Conservation (phyloP, 768 basidiomycete species). For the Tricholoma furcatifolium region DNA sequence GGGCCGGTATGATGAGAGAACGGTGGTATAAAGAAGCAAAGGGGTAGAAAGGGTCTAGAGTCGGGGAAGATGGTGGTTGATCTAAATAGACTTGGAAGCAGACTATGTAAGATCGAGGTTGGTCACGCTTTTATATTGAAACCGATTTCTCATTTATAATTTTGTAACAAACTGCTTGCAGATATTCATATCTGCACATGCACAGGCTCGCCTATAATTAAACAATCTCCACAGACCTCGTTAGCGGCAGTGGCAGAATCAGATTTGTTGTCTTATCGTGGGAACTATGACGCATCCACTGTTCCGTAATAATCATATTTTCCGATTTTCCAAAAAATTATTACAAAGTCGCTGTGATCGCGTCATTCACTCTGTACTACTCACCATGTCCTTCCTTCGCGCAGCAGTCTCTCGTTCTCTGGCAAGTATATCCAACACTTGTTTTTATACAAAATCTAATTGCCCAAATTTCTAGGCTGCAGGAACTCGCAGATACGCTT, state of each 20-base stretch:
- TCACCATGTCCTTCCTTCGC: conserved; percentile 43
- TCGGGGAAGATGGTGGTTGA: too few relatives aligned
- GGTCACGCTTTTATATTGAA: too few relatives aligned
- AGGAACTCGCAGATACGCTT: conserved; percentile 42
- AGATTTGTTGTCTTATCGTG: neutral
- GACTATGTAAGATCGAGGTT: too few relatives aligned
- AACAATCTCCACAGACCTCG: neutral
- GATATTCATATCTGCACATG: too few relatives aligned
- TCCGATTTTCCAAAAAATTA: conserved; percentile 1
- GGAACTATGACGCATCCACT: conserved; percentile 12
- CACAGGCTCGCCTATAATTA: too few relatives aligned
- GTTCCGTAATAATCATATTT: neutral
- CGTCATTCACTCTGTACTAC: neutral
- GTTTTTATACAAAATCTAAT: neutral
- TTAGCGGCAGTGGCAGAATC: too few relatives aligned
- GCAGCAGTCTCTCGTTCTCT: conserved; percentile 41
- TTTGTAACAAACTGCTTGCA: too few relatives aligned
- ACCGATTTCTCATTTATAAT: too few relatives aligned
- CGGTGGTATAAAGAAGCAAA: neutral
- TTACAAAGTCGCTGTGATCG: conserved; percentile 2
- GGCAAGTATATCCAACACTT: conserved; percentile 25
- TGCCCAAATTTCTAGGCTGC: conserved; percentile 24
- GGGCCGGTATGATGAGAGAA: conserved; percentile 6
- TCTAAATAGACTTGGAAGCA: too few relatives aligned
- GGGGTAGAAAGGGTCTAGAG: neutral